Percentiles rank a stretch among this genome's conserved stretches.
phyloP scores from a whole-genome alignment of 495 filamentous ascomycete genomes.

The Aspergillus affinis region DNA sequence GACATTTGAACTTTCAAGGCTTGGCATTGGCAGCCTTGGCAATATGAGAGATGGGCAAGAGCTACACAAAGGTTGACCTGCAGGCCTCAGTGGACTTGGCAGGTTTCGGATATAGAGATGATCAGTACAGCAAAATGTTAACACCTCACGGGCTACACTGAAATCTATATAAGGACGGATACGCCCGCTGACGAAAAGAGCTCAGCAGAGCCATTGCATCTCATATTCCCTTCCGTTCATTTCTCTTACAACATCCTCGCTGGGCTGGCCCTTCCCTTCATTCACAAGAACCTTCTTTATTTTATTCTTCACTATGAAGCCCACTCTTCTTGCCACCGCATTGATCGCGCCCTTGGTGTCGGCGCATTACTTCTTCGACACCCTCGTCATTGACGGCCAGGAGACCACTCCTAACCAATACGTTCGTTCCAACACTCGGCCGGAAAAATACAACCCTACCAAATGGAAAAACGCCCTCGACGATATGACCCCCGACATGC shows the following conservation, averaged over 20 bases:
- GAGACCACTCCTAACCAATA: constrained; percentile 4
- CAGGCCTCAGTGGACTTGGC: background rate
- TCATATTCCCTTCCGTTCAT: background rate
- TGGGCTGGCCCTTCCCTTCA: too few species aligned
- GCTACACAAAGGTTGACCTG: background rate
- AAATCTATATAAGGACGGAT: constrained; percentile 1
- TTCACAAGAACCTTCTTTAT: too few species aligned
- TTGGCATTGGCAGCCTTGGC: background rate
- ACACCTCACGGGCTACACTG: background rate
- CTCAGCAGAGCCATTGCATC: background rate
- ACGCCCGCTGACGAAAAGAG: background rate
- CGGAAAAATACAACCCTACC: constrained; percentile 6
- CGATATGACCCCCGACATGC: constrained; percentile 10
- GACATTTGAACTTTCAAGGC: background rate
- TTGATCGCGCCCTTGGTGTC: constrained; percentile 8
- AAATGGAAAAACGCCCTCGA: constrained; percentile 7
- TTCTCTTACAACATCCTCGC: background rate
- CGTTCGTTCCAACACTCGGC: constrained; percentile 7
- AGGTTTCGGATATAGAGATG: constrained; percentile 8
- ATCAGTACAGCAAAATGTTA: background rate
- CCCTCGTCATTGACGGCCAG: constrained; percentile 9
- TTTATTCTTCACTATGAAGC: background rate
- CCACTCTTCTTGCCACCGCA: background rate
- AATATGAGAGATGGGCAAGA: constrained; percentile 1
- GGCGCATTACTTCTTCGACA: constrained; percentile 8